A percentile compares a stretch with the other conserved stretches of the same genome.
These are phyloP conservation scores for Volvox africanus DNA, from an alignment of 139 green algal genomes.

Conservation along the genomic window DNA sequence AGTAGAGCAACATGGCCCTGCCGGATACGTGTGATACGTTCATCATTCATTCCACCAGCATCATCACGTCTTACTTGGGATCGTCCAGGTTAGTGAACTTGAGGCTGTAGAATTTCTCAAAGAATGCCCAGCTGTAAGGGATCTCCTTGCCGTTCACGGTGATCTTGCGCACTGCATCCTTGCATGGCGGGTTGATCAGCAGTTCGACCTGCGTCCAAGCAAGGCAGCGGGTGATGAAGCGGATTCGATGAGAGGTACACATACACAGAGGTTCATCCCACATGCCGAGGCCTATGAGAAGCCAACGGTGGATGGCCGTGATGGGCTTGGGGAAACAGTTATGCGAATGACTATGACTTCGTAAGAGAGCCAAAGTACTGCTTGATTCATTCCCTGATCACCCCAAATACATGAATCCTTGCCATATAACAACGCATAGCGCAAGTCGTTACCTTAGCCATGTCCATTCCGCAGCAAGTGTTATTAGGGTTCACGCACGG, in stretches of 20 bases:
- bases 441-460: conserved; percentile 7
- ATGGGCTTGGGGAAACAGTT: too few relatives aligned
- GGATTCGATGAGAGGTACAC: too few relatives aligned
- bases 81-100: conserved; percentile 33
- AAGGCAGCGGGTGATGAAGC: too few relatives aligned
- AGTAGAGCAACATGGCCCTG: too few relatives aligned
- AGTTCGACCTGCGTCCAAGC: neutral
- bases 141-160: conserved; percentile 2
- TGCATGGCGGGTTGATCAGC: conserved; percentile 12
- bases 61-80: neutral
- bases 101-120: neutral
- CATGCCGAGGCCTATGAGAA: too few relatives aligned
- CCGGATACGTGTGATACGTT: too few relatives aligned
- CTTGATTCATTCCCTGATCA: neutral
- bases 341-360: too few relatives aligned
- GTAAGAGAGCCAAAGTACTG: too few relatives aligned
- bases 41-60: too few relatives aligned
- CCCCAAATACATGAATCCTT: too few relatives aligned
- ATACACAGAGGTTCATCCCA: too few relatives aligned
- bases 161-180: neutral
- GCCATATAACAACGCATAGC: neutral
- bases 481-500: neutral
- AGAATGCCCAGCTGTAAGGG: conserved; percentile 9
- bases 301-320: too few relatives aligned
- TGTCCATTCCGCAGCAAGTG: conserved; percentile 25